phyloP scores from a whole-genome alignment of 257 asterid genomes.

The Jaltomata sinuosa region DNA sequence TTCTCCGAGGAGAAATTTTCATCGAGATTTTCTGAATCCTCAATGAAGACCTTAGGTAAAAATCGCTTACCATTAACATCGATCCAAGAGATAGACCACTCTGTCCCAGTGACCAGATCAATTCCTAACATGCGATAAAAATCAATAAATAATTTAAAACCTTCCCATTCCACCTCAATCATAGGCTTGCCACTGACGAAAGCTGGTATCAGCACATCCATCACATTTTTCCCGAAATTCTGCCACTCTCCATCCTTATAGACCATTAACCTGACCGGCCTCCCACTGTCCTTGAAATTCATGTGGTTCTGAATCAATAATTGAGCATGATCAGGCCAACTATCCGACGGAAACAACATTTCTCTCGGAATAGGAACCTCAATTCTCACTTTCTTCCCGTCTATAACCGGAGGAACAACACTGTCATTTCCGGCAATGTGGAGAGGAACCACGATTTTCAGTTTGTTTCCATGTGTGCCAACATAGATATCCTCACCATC shows the following conservation, averaged over 20 bases:
- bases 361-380: slow-evolving; percentile 11
- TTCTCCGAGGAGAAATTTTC: neutral
- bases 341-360: neutral
- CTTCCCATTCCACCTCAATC: slow-evolving; percentile 33
- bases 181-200: slow-evolving; percentile 36
- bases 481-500: too few relatives aligned
- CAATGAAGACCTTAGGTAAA: slow-evolving; percentile 40
- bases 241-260: slow-evolving; percentile 52
- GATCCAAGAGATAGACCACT: slow-evolving; percentile 70
- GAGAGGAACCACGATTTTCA: neutral
- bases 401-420: too few relatives aligned
- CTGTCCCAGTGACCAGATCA: slow-evolving; percentile 30
- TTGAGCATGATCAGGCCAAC: slow-evolving; percentile 6
- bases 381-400: too few relatives aligned
- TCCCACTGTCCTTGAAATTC: slow-evolving; percentile 51
- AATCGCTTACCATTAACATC: slow-evolving; percentile 56
- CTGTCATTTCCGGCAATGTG: neutral
- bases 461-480: neutral
- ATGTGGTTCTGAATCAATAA: slow-evolving; percentile 38
- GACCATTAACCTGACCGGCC: slow-evolving; percentile 45
- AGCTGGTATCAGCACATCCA: slow-evolving; percentile 30
- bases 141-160: slow-evolving; percentile 34
- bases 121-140: slow-evolving; percentile 60
- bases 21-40: neutral
- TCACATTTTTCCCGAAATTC: slow-evolving; percentile 31